Evolutionary conservation across 208 protist species (phyloP).

Genomic region (Crithidia bombi): DNA sequence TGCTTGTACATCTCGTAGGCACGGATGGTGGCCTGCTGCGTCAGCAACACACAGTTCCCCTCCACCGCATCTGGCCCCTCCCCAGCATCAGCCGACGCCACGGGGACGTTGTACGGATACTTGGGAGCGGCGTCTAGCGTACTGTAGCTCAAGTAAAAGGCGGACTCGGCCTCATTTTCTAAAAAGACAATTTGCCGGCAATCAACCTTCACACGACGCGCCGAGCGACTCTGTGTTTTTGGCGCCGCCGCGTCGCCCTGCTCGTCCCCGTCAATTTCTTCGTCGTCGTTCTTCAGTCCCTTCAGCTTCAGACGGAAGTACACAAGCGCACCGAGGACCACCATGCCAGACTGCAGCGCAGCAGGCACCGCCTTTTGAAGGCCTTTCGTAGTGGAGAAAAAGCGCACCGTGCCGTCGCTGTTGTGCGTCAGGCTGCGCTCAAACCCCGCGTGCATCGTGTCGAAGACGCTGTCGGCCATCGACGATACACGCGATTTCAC

Average conservation of each 20-base stretch:
- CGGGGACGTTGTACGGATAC: slow-evolving; percentile 53
- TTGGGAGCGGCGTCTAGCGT: slow-evolving; percentile 45
- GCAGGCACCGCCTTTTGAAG: slow-evolving; percentile 62
- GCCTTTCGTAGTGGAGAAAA: slow-evolving; percentile 70
- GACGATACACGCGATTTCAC: slow-evolving; percentile 60
- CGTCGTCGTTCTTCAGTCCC: slow-evolving; percentile 1
- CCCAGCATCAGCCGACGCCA: slow-evolving; percentile 22
- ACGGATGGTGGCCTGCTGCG: slow-evolving; percentile 48
- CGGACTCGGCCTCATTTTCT: slow-evolving; percentile 51
- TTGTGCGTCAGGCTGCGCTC: slow-evolving; percentile 76
- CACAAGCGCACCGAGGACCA: slow-evolving; percentile 67
- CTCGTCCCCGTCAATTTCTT: background rate
- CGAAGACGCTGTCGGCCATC: slow-evolving; percentile 76
- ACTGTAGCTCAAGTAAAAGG: slow-evolving; percentile 64
- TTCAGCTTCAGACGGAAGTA: slow-evolving; percentile 79
- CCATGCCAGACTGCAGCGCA: slow-evolving; percentile 68
- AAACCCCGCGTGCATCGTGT: slow-evolving; percentile 81
- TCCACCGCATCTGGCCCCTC: slow-evolving; percentile 29
- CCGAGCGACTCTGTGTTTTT: slow-evolving; percentile 27
- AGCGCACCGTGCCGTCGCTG: slow-evolving; percentile 69
- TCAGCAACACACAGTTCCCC: slow-evolving; percentile 66
- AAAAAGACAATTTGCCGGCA: slow-evolving; percentile 38
- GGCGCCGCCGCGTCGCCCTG: background rate
- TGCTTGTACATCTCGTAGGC: slow-evolving; percentile 78
- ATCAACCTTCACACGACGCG: slow-evolving; percentile 32